Base-by-base conservation (phyloP, 371 early-diverging fungal species). In the Mucor ambiguus region DNA sequence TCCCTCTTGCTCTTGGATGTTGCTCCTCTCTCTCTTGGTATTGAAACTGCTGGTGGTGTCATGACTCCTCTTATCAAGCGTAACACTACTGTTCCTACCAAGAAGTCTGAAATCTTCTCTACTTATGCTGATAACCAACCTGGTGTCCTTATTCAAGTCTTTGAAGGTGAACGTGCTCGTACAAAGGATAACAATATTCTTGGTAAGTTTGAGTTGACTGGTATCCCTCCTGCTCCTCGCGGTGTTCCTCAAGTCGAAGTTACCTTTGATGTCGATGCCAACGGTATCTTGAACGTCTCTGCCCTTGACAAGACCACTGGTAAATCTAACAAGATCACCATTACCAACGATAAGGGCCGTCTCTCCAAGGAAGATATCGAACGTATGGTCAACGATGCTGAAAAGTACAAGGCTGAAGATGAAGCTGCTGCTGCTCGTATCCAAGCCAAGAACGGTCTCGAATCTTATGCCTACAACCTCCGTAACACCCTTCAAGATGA, bases 41-140 rank as follows among this genome's bases (percentile, higher is more conserved):
- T 96, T 73, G 95, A 95, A 78, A 95, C 93, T 68, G 92, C 92
- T 72, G 96, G 96, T 75, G 96, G 92, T 80, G 76, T 89, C 71
- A 86, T 87, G 84, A 83, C 85, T 30, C 83, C 86, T 30, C 80
- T 89, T 64, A 85, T 96, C 72, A 85, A 89, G 75, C 91, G 95
- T 73, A 93, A 93, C 85, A 90, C 94, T 62, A 86, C 89, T 64
- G 93, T 97, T 74, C 98, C 98, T 44, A 91, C 93, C 73, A 92
- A 88, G 74, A 89, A 90, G 82, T 86, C 89, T 64, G 90, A 95
- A 77, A 86, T 91, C 72, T 97, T 96, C 87, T 92, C 96, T 64
- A 97, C 98, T 61, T 89, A 92, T 72, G 90, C 87, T 72, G 98
- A 97, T 84, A 93, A 93, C 81, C 96, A 97, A 84, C 88, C 92